Base-by-base conservation (phyloP, 176 grass and related monocot species). In the Rhynchospora tenuis region DNA sequence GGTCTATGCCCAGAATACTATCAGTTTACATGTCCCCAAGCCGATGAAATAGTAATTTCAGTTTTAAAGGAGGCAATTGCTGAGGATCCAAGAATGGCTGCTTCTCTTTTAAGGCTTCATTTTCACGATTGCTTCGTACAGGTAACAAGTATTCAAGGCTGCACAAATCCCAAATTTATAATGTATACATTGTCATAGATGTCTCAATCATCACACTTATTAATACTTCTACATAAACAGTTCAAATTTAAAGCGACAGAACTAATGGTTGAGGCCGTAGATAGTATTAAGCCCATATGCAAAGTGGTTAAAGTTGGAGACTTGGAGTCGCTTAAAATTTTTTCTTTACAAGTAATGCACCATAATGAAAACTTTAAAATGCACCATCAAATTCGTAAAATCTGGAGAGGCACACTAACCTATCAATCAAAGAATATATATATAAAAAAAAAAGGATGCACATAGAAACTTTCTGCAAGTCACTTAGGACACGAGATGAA, bases 71-170 rank as follows among this genome's bases (percentile, higher is more conserved):
- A 90, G 73, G 86, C 91, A 54, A 91, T 93, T 2, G 78, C 76
- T 14, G 83, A 91, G 71, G 87, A 93, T 56, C 91, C 27, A 51
- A 28, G 89, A 64, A 93, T 93, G 22, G 89, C 89, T 57, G 89
- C 94, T 62, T 90, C 91, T 58, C 91, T 97, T 70, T 89, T 97
- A 58, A 86, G 89, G 87, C 87, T 97, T 81, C 85, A 85, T 19
- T 97, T 97, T 73, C 91, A 93, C 63, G 91, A 91, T 83, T 90
- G 94, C 83, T 93, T 97, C 77, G 94, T 97, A 80, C 89, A 97
- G 87, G 94, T 97, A 77, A 90, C 61, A 15, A 77, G 43, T 12
- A 16, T 57, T 31, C 67, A 45, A 74, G 24, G 44, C 38, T 28
- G 17, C 47, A 78, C 33, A 68, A 42, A 31, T n/a, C 65, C 68